A percentile compares a stretch with the other conserved stretches of the same genome.
Evolutionary conservation across 2,329 filamentous ascomycete genomes (phyloP).

Genomic region (Fusarium chlamydosporum): DNA sequence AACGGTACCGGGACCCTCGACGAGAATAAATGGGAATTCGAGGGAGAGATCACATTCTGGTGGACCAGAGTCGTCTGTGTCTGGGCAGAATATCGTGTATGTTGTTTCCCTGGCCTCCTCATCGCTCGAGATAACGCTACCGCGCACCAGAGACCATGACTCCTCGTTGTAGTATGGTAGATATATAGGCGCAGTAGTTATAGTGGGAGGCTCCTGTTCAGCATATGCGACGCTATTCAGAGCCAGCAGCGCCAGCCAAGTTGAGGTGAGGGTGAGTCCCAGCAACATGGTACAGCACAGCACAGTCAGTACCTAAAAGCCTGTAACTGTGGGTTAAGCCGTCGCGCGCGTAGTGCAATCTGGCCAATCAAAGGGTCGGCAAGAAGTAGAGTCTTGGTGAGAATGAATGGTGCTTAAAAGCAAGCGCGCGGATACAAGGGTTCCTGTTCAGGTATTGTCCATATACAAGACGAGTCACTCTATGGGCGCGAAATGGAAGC

Average conservation of each 20-base stretch:
- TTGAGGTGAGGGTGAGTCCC: slow-evolving; percentile 24
- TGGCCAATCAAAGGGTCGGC: slow-evolving; percentile 21
- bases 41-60: slow-evolving; percentile 61
- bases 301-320: not conserved
- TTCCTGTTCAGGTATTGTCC: not conserved
- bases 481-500: slow-evolving; percentile 17
- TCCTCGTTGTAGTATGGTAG: slow-evolving; percentile 60
- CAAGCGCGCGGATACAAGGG: slow-evolving; percentile 8
- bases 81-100: slow-evolving; percentile 65
- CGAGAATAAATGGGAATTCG: slow-evolving; percentile 63
- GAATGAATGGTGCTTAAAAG: slow-evolving; percentile 12
- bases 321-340: not conserved
- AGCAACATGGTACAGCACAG: slow-evolving; percentile 30
- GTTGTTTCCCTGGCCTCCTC: slow-evolving; percentile 56
- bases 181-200: slow-evolving; percentile 62
- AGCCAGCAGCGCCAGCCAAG: slow-evolving; percentile 49
- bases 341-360: slow-evolving; percentile 11
- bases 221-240: slow-evolving; percentile 45
- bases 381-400: slow-evolving; percentile 2
- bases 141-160: slow-evolving; percentile 62
- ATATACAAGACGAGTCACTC: not conserved
- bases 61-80: slow-evolving; percentile 57
- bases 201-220: slow-evolving; percentile 44
- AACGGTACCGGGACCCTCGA: slow-evolving; percentile 62
- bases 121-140: slow-evolving; percentile 62